Evolutionary conservation across 495 filamentous ascomycete species (phyloP).

Genomic region (Hyaloscypha variabilis): DNA sequence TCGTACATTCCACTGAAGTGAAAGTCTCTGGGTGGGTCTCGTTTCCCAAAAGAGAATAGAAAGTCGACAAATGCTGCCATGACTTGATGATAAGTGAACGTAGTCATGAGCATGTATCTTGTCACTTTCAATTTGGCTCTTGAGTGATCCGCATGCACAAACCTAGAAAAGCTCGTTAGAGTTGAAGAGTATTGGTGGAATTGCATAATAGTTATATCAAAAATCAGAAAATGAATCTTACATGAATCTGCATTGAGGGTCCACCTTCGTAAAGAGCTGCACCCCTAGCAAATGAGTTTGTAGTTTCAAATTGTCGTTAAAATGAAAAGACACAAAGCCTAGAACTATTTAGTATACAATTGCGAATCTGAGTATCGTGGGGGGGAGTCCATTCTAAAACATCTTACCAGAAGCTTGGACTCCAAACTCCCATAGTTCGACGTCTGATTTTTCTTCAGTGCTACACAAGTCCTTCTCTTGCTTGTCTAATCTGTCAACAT

Average conservation of each 20-base stretch:
- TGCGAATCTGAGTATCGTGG: too few relatives aligned
- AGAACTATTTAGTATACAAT: too few relatives aligned
- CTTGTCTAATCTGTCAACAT: conserved; percentile 20
- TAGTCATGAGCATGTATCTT: conserved; percentile 38
- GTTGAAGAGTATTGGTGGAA: background rate
- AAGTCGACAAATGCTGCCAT: conserved; percentile 47
- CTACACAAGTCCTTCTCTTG: conserved; percentile 21
- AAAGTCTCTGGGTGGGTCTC: conserved; percentile 40
- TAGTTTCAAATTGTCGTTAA: conserved; percentile 7
- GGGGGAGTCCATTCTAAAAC: too few relatives aligned
- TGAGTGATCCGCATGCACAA: conserved; percentile 37
- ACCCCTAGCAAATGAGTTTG: background rate
- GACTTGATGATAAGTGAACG: conserved; percentile 46
- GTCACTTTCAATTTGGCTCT: conserved; percentile 33
- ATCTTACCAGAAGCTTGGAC: conserved; percentile 10
- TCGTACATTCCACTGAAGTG: conserved; percentile 16
- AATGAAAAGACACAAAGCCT: too few relatives aligned
- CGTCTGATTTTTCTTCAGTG: conserved; percentile 12
- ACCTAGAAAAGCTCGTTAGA: conserved; percentile 25
- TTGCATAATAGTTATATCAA: background rate
- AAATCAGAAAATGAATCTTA: conserved; percentile 11
- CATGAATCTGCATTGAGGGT: conserved; percentile 31
- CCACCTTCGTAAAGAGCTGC: conserved; percentile 17
- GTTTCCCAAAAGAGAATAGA: conserved; percentile 44
- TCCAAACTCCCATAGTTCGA: conserved; percentile 29